These are phyloP conservation scores for Pseudozyma tsukubaensis DNA, from an alignment of 1,284 basidiomycete species.

Conservation along the genomic window DNA sequence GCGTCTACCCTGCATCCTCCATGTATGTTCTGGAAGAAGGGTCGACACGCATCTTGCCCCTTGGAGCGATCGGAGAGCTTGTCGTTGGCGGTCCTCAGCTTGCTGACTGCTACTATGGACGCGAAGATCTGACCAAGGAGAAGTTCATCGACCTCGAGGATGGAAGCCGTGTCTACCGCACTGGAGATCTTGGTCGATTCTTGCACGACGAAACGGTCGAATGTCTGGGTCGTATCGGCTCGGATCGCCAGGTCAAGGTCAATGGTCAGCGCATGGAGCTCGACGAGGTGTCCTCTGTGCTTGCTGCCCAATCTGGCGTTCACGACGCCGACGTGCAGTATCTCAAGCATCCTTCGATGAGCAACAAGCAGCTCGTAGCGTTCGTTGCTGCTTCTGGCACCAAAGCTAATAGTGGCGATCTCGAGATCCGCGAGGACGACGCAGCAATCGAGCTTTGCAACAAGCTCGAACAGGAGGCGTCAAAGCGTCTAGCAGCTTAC, in stretches of 20 bases:
- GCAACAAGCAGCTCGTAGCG: slow-evolving; percentile 61
- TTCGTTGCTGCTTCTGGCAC: slow-evolving; percentile 40
- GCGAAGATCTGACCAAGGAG: slow-evolving; percentile 55
- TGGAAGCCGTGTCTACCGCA: slow-evolving; percentile 63
- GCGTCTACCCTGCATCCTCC: slow-evolving; percentile 54
- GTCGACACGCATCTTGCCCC: slow-evolving; percentile 32
- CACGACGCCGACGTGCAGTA: slow-evolving; percentile 60
- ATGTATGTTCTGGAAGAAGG: slow-evolving; percentile 52
- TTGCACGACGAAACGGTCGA: slow-evolving; percentile 59
- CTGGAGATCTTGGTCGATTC: slow-evolving; percentile 66
- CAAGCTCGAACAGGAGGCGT: slow-evolving; percentile 44
- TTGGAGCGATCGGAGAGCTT: slow-evolving; percentile 62
- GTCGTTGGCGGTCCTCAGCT: slow-evolving; percentile 66
- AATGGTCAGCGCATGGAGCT: slow-evolving; percentile 68
- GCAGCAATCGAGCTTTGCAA: slow-evolving; percentile 36
- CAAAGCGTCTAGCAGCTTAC: slow-evolving; percentile 55
- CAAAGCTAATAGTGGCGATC: slow-evolving; percentile 1
- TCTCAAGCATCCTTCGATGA: slow-evolving; percentile 57
- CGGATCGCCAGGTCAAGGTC: slow-evolving; percentile 66
- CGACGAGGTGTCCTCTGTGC: slow-evolving; percentile 61
- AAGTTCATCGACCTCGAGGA: slow-evolving; percentile 55
- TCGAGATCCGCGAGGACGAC: slow-evolving; percentile 32
- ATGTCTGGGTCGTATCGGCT: slow-evolving; percentile 61
- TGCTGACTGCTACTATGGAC: slow-evolving; percentile 63
- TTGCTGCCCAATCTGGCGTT: slow-evolving; percentile 40